Conservation (phyloP, 2,329 filamentous ascomycete genomes). For the Cordyceps farinosa region DNA sequence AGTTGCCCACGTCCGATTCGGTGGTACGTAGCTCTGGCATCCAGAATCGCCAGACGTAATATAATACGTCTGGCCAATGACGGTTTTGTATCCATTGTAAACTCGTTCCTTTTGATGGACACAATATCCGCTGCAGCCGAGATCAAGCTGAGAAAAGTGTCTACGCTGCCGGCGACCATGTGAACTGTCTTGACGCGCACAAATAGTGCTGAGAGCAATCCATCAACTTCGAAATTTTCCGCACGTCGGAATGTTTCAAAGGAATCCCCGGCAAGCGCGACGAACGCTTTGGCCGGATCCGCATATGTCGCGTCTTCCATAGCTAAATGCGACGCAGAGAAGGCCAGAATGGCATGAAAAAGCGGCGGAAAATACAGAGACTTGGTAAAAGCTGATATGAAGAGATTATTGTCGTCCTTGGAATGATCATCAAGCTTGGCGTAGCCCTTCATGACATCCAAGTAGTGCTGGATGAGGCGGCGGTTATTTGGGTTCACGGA, state of each 20-base stretch:
- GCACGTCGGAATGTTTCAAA: constrained; percentile 14
- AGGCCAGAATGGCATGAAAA: constrained; percentile 21
- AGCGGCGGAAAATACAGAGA: constrained; percentile 20
- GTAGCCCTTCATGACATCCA: constrained; percentile 22
- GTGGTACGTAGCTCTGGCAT: constrained; percentile 18
- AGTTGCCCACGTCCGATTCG: constrained; percentile 18
- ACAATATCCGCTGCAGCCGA: constrained; percentile 16
- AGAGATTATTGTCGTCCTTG: constrained; percentile 20
- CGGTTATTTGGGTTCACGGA: constrained; percentile 18
- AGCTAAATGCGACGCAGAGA: constrained; percentile 21
- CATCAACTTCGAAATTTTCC: constrained; percentile 13
- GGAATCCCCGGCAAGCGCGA: constrained; percentile 15
- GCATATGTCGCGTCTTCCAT: constrained; percentile 15
- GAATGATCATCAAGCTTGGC: constrained; percentile 20
- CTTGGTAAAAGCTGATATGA: constrained; percentile 20
- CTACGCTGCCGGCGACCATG: constrained; percentile 18
- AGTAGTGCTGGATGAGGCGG: constrained; percentile 20
- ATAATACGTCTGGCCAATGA: constrained; percentile 17
- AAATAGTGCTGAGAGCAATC: constrained; percentile 20
- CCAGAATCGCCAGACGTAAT: constrained; percentile 19
- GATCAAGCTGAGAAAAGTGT: constrained; percentile 18
- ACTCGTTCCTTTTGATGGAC: constrained; percentile 11
- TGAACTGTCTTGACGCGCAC: constrained; percentile 21
- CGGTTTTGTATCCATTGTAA: neutral
- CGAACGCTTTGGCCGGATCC: constrained; percentile 13